phyloP scores from a whole-genome alignment of 208 protist genomes.

The Crithidia fasciculata region DNA sequence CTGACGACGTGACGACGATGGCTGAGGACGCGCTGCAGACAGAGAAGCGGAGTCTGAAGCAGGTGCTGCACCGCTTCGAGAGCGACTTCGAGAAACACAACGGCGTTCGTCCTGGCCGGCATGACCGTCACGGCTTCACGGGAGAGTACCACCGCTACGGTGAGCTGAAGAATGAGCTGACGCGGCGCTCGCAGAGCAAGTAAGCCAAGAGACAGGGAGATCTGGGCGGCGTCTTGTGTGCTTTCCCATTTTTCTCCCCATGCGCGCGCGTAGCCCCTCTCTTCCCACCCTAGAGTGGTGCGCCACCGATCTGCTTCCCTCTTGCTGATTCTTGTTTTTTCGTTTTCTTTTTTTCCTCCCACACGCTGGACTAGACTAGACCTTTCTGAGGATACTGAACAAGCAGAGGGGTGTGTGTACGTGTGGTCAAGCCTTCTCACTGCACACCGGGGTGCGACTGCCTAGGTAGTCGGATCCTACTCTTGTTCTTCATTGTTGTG shows the following conservation, averaged over 20 bases:
- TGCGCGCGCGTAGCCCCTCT: no score
- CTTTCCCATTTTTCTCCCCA: slow-evolving; percentile 13
- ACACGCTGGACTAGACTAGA: no score
- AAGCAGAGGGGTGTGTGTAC: not conserved
- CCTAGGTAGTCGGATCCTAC: no score
- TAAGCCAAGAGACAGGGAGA: not conserved
- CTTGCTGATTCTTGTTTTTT: not conserved
- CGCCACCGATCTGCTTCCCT: no score
- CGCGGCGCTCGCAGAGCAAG: slow-evolving; percentile 33
- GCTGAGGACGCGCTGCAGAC: slow-evolving; percentile 50
- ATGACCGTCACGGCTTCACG: slow-evolving; percentile 61
- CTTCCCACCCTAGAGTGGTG: no score
- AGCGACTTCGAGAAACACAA: slow-evolving; percentile 69
- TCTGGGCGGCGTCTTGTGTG: not conserved
- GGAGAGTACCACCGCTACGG: slow-evolving; percentile 82
- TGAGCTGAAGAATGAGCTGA: slow-evolving; percentile 81
- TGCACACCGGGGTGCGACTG: no score
- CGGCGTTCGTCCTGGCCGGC: slow-evolving; percentile 57
- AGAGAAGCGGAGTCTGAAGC: slow-evolving; percentile 82
- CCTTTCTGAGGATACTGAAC: no score
- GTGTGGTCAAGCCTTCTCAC: not conserved
- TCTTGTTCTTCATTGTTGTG: no score
- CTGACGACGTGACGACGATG: slow-evolving; percentile 53
- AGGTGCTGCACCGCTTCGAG: slow-evolving; percentile 83
- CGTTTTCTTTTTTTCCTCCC: not conserved